phyloP scores from a whole-genome alignment of 768 basidiomycete species.

The Leccinum uliginosum region DNA sequence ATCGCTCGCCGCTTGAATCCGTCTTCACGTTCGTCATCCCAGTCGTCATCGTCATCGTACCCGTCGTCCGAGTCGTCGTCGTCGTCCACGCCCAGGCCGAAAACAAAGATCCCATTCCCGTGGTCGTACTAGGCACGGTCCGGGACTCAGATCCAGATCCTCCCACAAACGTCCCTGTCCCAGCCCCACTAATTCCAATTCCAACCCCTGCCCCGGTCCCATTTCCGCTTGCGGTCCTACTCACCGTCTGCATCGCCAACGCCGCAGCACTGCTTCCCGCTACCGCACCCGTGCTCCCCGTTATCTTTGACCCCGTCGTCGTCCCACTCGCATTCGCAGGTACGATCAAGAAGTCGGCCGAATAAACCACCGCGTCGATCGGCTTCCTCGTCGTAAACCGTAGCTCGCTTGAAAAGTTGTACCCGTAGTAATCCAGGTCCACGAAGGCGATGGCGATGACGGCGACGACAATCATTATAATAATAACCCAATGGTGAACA shows the following conservation, averaged over 20 bases:
- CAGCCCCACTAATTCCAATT: background rate
- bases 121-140: conserved; percentile 3
- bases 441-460: background rate
- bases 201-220: background rate
- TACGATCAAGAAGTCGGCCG: conserved; percentile 47
- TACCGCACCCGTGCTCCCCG: background rate
- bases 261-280: background rate
- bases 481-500: background rate
- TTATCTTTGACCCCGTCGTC: background rate
- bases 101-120: conserved; percentile 1
- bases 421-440: background rate
- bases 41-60: background rate
- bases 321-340: conserved; percentile 12
- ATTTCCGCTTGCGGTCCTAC: background rate
- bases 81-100: conserved; percentile 1
- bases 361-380: conserved; percentile 36
- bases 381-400: conserved; percentile 31
- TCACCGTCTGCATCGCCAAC: conserved; percentile 7
- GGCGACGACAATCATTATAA: background rate
- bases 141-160: conserved; percentile 1
- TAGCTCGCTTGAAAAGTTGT: conserved; percentile 20
- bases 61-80: background rate
- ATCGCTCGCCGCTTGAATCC: background rate
- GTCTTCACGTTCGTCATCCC: background rate
- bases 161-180: background rate